Conservation (phyloP, 495 filamentous ascomycete species). For the Lindgomyces ingoldianus region DNA sequence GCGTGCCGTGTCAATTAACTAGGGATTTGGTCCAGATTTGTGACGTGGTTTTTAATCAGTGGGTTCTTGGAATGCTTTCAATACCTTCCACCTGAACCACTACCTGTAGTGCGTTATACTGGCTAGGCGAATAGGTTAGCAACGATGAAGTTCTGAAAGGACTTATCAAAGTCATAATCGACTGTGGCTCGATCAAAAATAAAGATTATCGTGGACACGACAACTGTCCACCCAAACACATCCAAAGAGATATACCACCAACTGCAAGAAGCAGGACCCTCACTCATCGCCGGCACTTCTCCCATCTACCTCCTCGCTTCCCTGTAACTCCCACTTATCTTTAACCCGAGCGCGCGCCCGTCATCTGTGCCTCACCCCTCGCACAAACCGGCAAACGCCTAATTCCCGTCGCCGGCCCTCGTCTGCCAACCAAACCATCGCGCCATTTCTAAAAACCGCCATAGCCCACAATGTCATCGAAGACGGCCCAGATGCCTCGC, state of each 20-base stretch:
- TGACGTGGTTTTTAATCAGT: conserved; percentile 45
- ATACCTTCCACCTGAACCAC: neutral
- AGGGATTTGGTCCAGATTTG: conserved; percentile 39
- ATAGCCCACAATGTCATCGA: conserved; percentile 44
- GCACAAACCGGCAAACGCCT: conserved; percentile 46
- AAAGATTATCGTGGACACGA: conserved; percentile 49
- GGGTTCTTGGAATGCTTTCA: conserved; percentile 5
- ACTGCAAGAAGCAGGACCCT: conserved; percentile 31
- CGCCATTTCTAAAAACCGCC: conserved; percentile 44
- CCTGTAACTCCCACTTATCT: no score
- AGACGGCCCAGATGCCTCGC: conserved; percentile 39
- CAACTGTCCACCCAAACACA: conserved; percentile 49
- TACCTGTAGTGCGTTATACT: neutral
- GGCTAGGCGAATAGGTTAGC: conserved; percentile 30
- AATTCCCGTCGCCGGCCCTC: conserved; percentile 44
- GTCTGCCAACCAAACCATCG: conserved; percentile 37
- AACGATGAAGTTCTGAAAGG: conserved; percentile 38
- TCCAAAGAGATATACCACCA: conserved; percentile 30
- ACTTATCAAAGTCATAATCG: conserved; percentile 35
- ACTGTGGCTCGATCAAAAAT: conserved; percentile 31
- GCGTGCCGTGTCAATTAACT: conserved; percentile 39
- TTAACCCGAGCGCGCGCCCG: no score
- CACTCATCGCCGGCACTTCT: conserved; percentile 17
- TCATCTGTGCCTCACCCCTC: conserved; percentile 48
- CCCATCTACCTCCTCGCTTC: no score